Conservation (phyloP, 1,284 basidiomycete genomes). For the Inonotus obliquus region DNA sequence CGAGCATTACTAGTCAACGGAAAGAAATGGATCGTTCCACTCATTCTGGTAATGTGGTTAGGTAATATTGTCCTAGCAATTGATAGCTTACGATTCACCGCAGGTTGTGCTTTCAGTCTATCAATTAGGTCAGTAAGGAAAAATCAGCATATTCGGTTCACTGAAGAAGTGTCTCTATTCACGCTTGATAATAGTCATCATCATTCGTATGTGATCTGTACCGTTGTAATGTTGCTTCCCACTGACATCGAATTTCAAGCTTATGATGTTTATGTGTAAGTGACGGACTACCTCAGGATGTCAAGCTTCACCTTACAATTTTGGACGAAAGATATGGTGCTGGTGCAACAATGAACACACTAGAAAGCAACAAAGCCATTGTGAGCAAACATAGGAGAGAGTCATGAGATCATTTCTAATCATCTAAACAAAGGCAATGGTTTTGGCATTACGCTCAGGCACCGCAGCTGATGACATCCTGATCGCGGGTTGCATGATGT, state of each 20-base stretch:
- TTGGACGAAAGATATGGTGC: neutral
- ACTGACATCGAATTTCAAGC: neutral
- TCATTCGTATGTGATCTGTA: neutral
- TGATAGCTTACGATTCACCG: neutral
- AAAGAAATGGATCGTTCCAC: neutral
- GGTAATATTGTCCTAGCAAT: neutral
- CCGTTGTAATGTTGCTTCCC: neutral
- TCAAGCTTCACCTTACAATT: no score
- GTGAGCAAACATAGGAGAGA: neutral
- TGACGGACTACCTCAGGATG: no score
- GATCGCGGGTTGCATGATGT: neutral
- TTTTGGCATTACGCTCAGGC: neutral
- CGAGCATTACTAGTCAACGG: neutral
- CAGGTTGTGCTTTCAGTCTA: neutral
- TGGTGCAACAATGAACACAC: neutral
- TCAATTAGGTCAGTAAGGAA: neutral
- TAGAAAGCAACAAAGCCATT: neutral
- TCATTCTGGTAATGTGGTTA: neutral
- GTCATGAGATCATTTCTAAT: neutral
- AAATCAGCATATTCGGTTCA: neutral
- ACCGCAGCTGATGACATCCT: neutral
- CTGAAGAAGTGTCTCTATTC: no score
- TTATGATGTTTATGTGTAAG: neutral
- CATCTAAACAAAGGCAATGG: neutral
- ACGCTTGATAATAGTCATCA: neutral